These are phyloP conservation scores for Anthostomella pinea DNA, from an alignment of 2,329 filamentous ascomycete genomes.

Conservation along the genomic window DNA sequence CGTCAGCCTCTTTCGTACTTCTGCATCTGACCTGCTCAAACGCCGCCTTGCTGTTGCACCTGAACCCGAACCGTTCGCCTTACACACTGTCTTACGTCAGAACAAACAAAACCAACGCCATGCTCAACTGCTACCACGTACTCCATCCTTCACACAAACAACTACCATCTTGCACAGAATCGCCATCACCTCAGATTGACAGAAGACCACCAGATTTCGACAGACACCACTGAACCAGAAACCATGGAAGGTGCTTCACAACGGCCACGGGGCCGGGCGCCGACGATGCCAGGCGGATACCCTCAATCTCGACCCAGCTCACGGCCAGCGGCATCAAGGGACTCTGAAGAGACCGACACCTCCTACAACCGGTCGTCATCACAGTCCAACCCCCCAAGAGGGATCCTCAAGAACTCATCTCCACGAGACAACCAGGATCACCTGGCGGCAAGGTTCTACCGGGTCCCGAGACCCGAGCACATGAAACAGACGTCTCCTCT, in stretches of 20 bases:
- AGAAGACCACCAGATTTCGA: constrained; percentile 25
- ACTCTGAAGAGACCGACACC: constrained; percentile 25
- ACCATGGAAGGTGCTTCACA: constrained; percentile 21
- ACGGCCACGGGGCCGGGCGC: constrained; percentile 21
- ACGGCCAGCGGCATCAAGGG: constrained; percentile 18
- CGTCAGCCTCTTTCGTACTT: constrained; percentile 29
- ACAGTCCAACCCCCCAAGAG: constrained; percentile 22
- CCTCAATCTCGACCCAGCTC: constrained; percentile 19
- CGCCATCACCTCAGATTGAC: constrained; percentile 16
- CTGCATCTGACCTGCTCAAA: constrained; percentile 21
- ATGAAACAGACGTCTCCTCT: constrained; percentile 11
- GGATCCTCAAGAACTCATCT: constrained; percentile 29
- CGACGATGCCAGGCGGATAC: constrained; percentile 27
- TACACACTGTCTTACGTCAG: constrained; percentile 24
- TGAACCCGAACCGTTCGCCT: constrained; percentile 21
- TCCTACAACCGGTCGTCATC: constrained; percentile 19
- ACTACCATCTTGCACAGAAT: constrained; percentile 13
- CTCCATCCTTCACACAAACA: constrained; percentile 11
- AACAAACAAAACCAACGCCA: constrained; percentile 1
- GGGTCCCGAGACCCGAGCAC: constrained; percentile 20
- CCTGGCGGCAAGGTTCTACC: constrained; percentile 30
- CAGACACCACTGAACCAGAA: constrained; percentile 7
- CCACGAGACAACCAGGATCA: constrained; percentile 20
- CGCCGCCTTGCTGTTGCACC: constrained; percentile 11
- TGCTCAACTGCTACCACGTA: background rate